Base-by-base conservation (phyloP, 495 filamentous ascomycete species). In the Neurospora tetraspora region DNA sequence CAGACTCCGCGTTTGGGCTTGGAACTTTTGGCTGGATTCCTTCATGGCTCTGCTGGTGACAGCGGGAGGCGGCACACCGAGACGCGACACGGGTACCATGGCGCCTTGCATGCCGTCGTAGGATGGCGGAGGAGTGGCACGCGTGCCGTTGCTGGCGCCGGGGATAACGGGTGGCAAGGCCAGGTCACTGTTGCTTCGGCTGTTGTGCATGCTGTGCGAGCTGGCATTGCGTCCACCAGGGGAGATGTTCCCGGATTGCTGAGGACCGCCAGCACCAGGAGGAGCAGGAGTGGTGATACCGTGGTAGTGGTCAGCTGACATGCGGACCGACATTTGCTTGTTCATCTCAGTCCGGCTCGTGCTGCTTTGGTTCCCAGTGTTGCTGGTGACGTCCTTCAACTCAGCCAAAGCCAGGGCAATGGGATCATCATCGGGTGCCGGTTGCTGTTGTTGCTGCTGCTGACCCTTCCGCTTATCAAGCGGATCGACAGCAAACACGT, bases 401-500 rank as follows among this genome's bases (percentile, higher is more conserved):
- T 98, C 96, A 23, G 93, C 95, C 5, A 99, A 85, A 14, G 96
- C 96, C 70, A 93, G 87, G 5, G 94, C 96, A 77, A 99, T 97
- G 0, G 96, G 96, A 77, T 99, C 96, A 65, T 88, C 86, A 36
- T 85, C 82, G 3, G 85, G 71, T 20, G 78, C 78, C 3, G 77
- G 78, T 3, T 83, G 70, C 39, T 76, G 76, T 4, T 79, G 78
- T 40, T 79, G 75, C 14, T 82, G 77, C 7, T 72, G 38, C 3
- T 78, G 70, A 68, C 81, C 81, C 45, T 78, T 81, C 53, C 80
- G 80, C 11, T 78, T 80, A 71, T 95, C 93, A 0, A 94, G 92
- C 7, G 92, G 92, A n/a, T 93, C 92, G 9, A 99, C 94, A 76
- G 97, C 91, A 82, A 99, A 98, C 34, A 98, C 94, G 76, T 98